A percentile compares a stretch with the other conserved stretches of the same genome.
Conservation (phyloP, 805 yeast genomes). For the Candida dendrica region DNA sequence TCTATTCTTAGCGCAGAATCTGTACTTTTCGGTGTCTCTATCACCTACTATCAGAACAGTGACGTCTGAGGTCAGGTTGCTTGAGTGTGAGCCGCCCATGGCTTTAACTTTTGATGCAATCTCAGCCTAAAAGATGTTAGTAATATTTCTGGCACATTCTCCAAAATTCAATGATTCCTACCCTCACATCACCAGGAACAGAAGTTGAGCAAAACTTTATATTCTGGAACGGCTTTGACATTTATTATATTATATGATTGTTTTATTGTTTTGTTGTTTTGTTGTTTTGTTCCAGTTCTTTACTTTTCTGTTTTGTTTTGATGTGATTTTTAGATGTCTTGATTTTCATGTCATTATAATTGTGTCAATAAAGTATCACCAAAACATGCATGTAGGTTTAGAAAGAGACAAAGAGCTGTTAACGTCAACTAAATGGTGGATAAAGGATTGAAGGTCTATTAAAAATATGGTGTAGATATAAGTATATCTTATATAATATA, state of each 20-base stretch:
- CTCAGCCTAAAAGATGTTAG: constrained; percentile 26
- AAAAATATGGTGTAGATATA: too few species aligned
- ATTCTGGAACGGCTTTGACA: constrained; percentile 15
- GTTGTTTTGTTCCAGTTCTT: too few species aligned
- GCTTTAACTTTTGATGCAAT: constrained; percentile 38
- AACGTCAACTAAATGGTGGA: too few species aligned
- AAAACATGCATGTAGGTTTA: too few species aligned
- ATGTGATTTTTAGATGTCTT: too few species aligned
- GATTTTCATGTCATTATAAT: too few species aligned
- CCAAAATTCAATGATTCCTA: neutral
- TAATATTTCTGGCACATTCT: too few species aligned
- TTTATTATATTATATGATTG: neutral
- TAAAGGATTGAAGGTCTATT: too few species aligned
- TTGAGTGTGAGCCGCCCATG: constrained; percentile 54
- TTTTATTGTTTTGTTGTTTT: neutral
- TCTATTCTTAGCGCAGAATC: constrained; percentile 41
- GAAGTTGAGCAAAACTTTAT: constrained; percentile 22
- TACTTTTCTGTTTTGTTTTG: too few species aligned
- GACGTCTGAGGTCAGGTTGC: constrained; percentile 56
- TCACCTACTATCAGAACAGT: constrained; percentile 54
- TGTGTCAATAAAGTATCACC: too few species aligned
- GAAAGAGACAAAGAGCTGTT: too few species aligned
- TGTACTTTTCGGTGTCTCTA: constrained; percentile 47
- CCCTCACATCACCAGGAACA: constrained; percentile 13
- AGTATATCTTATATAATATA: too few species aligned